Percentiles rank a stretch among this genome's conserved stretches.
Evolutionary conservation across 2,329 filamentous ascomycete species (phyloP).

Genomic region (Leptographium lundbergii): DNA sequence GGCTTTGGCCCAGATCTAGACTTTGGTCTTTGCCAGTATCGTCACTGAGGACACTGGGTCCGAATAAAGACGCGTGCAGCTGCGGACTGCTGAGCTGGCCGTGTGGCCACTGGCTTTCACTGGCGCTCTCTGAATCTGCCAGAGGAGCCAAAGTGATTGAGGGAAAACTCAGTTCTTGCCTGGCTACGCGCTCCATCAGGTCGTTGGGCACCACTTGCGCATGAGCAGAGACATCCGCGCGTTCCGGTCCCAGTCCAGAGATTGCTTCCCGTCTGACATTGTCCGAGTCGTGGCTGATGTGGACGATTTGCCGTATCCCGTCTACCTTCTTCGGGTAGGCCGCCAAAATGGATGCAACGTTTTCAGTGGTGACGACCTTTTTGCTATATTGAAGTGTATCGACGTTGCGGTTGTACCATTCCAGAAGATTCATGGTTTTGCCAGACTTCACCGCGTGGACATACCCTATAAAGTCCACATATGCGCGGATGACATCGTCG

Average conservation of each 20-base stretch:
- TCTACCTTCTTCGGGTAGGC: conserved; percentile 9
- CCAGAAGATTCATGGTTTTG: conserved; percentile 12
- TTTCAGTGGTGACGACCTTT: conserved; percentile 14
- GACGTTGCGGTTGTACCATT: conserved; percentile 26
- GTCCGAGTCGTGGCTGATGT: background rate
- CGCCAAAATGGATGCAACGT: conserved; percentile 7
- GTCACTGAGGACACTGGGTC: background rate
- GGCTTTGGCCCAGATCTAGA: background rate
- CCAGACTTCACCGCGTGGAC: conserved; percentile 13
- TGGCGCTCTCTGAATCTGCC: background rate
- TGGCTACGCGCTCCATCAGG: background rate
- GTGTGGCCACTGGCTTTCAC: conserved; percentile 5
- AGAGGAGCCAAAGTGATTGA: background rate
- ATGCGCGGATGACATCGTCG: conserved; percentile 39
- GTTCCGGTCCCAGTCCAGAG: background rate
- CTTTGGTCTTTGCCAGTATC: background rate
- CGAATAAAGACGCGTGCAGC: background rate
- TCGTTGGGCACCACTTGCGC: background rate
- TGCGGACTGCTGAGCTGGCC: conserved; percentile 4
- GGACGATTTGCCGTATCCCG: background rate
- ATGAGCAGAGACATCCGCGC: background rate
- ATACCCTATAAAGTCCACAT: conserved; percentile 30
- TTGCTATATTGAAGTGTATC: conserved; percentile 13
- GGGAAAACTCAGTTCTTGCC: background rate
- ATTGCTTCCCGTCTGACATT: background rate